A percentile compares a stretch with the other conserved stretches of the same genome.
Conservation (phyloP, 257 asterid genomes). For the Fraxinus excelsior region DNA sequence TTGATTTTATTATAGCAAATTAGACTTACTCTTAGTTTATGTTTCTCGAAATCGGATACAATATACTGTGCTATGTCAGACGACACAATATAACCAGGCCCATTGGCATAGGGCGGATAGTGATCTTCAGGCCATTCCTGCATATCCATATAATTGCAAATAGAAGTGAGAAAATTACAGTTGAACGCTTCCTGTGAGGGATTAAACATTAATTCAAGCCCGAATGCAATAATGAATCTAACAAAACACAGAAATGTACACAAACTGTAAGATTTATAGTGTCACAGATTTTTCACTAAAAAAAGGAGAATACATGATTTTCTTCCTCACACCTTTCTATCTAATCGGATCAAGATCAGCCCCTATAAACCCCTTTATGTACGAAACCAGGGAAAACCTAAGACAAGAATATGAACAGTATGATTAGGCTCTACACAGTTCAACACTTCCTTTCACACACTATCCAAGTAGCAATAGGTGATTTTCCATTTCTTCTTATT, state of each 20-base stretch:
- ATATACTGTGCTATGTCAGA: constrained; percentile 66
- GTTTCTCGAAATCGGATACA: constrained; percentile 80
- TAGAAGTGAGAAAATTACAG: constrained; percentile 14
- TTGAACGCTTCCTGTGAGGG: background rate
- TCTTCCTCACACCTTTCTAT: background rate
- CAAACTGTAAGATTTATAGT: background rate
- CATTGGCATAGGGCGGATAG: constrained; percentile 94
- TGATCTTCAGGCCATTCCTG: constrained; percentile 98
- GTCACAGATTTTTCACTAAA: background rate
- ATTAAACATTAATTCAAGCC: background rate
- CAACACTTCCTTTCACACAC: background rate
- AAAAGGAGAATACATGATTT: background rate
- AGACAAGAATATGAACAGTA: background rate
- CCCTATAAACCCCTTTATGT: background rate
- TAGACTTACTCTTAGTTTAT: constrained; percentile 68
- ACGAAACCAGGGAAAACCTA: background rate
- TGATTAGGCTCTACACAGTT: background rate
- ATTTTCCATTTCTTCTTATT: background rate
- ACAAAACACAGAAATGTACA: background rate
- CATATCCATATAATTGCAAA: constrained; percentile 25
- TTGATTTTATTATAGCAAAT: constrained; percentile 7
- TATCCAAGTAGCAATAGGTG: background rate
- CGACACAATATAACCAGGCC: constrained; percentile 90
- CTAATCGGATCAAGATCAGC: background rate
- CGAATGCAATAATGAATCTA: background rate